A percentile compares a stretch with the other conserved stretches of the same genome.
Conservation (phyloP, 805 yeast genomes). For the Ogataea thermomethanolica region DNA sequence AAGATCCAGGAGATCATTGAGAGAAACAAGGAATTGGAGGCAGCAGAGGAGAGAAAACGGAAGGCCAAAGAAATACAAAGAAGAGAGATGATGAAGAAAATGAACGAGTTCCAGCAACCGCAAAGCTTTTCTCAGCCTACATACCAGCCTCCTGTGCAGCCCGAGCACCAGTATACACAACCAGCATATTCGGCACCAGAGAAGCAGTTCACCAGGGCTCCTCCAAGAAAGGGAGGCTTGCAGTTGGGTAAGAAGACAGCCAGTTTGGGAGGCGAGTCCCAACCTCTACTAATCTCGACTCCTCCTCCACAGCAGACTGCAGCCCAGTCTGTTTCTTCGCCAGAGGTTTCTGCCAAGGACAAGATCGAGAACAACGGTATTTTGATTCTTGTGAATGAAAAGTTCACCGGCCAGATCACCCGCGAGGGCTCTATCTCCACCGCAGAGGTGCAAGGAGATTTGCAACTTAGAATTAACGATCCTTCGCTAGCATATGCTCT, state of each 20-base stretch:
- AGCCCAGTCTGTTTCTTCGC: constrained; percentile 19
- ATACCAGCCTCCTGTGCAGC: constrained; percentile 24
- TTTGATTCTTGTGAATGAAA: constrained; percentile 72
- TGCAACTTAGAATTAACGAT: constrained; percentile 82
- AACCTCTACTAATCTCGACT: constrained; percentile 31
- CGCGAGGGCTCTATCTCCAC: constrained; percentile 75
- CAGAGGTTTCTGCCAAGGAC: constrained; percentile 27
- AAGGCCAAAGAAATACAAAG: constrained; percentile 88
- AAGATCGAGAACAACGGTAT: constrained; percentile 67
- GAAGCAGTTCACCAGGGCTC: constrained; percentile 25
- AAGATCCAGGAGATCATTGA: constrained; percentile 97
- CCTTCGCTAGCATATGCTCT: constrained; percentile 65
- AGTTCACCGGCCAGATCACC: constrained; percentile 67
- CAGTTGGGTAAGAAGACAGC: constrained; percentile 63
- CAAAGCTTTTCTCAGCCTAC: constrained; percentile 20
- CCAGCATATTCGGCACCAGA: constrained; percentile 9
- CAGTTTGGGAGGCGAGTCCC: constrained; percentile 24
- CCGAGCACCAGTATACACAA: constrained; percentile 16
- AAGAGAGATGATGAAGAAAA: constrained; percentile 65
- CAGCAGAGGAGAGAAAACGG: constrained; percentile 94
- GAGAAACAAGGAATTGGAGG: constrained; percentile 94
- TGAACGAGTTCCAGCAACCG: constrained; percentile 30
- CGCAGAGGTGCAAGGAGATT: constrained; percentile 85
- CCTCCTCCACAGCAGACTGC: constrained; percentile 19
- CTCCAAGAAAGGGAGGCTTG: constrained; percentile 65